A percentile compares a stretch with the other conserved stretches of the same genome.
phyloP scores from a whole-genome alignment of 345 rosid species.

The Pistacia atlantica region DNA sequence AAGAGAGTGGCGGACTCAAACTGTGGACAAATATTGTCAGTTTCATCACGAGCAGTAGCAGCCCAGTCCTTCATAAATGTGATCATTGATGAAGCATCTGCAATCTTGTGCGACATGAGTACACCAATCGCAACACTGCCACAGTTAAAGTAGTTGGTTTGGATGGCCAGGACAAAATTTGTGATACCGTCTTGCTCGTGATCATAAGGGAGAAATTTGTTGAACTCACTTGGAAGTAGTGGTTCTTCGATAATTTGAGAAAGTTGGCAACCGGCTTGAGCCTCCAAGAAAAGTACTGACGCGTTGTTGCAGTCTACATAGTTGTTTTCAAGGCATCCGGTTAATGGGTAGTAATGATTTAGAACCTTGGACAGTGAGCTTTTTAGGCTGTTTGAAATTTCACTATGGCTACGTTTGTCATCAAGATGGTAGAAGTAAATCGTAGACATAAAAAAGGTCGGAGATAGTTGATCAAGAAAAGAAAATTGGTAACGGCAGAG shows the following conservation, averaged over 20 bases:
- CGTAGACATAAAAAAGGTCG: conserved; percentile 34
- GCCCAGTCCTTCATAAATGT: conserved; percentile 12
- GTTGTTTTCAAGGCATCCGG: neutral
- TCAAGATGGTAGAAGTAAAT: conserved; percentile 35
- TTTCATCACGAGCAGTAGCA: conserved; percentile 15
- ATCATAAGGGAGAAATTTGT: neutral
- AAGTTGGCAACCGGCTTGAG: conserved; percentile 2
- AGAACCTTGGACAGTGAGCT: neutral
- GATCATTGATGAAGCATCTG: conserved; percentile 5
- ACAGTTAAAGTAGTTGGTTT: conserved; percentile 3
- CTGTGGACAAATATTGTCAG: conserved; percentile 6
- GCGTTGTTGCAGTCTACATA: neutral
- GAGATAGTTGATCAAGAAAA: conserved; percentile 40
- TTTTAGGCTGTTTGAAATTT: conserved; percentile 12
- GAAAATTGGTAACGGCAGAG: conserved; percentile 36
- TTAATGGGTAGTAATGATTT: neutral
- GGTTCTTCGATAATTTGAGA: neutral
- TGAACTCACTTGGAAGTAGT: neutral
- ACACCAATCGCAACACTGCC: neutral
- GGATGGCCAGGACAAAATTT: neutral
- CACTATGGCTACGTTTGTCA: neutral
- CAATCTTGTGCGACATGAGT: conserved; percentile 5
- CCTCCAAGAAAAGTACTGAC: conserved; percentile 1
- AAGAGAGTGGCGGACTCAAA: conserved; percentile 39
- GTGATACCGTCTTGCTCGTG: neutral